Evolutionary conservation across 2,329 filamentous ascomycete species (phyloP), one percentile per base, ranked within the genome.

Genomic region (Microcera coccophila): DNA sequence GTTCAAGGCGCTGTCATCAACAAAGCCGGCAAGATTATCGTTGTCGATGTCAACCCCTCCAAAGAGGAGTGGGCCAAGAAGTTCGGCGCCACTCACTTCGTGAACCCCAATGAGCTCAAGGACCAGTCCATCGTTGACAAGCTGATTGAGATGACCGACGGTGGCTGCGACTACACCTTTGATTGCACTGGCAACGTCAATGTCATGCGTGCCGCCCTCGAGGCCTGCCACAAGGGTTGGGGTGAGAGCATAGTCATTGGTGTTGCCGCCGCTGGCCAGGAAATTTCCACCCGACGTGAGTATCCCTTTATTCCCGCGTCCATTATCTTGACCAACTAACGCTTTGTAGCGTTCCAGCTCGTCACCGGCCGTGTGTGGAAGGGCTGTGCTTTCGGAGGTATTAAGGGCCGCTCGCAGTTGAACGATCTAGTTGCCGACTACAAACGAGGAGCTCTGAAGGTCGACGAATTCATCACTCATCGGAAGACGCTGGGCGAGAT

Each of bases 161-260:
- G 93, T 54, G 93, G 93, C 39, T 95, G 90, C 66, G 93, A 98
- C 74, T 97, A 96, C 76, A 98, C 93, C 38, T 98, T 98, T 65
- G 93, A 98, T 75, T 97, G 93, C 78, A 98, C 93, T 5, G 93
- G 93, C 47, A 97, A 97, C 62, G 90, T 97, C 40, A 81, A 83
- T 57, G 93, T 98, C 42, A 98, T 95, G 93, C 81, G 93, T 51
- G 86, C 88, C 40, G 93, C 93, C 31, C 82, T 98, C 47, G 91
- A 98, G 75, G 90, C 93, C 37, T 97, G 90, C 76, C 93, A 98
- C 78, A 98, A 98, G 81, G 93, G 93, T 37, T 98, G 93, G 93
- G 93, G 93, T 61, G 82, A 96, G 78, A 94, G 87, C 65, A 95
- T 98, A 69, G 82, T 98, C 67, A 98, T 98, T 61, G 93, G 93